These are phyloP conservation scores for Bacidia rubella DNA, from an alignment of 495 filamentous ascomycete species.

Conservation along the genomic window DNA sequence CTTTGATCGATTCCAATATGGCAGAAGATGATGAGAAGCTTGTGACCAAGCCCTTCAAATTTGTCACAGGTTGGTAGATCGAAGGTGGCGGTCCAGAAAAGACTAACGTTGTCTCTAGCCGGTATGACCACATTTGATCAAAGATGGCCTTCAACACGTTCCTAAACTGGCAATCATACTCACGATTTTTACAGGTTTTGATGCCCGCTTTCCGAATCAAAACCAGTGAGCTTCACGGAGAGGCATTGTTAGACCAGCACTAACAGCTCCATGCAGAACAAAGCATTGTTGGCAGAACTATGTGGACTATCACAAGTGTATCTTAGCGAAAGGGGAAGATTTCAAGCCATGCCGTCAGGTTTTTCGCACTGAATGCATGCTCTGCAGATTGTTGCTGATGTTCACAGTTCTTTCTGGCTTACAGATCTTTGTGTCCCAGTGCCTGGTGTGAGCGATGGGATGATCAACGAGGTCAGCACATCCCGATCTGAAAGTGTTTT, in stretches of 20 bases:
- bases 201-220: constrained; percentile 96
- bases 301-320: constrained; percentile 99
- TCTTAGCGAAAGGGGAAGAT: constrained; percentile 95
- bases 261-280: constrained; percentile 31
- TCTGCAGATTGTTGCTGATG: background rate
- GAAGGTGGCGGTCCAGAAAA: background rate
- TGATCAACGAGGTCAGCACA: constrained; percentile 73
- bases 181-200: constrained; percentile 55
- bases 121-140: too few species aligned
- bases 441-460: constrained; percentile 94
- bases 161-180: background rate
- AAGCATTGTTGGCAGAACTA: constrained; percentile 99
- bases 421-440: constrained; percentile 92
- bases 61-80: constrained; percentile 77
- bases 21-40: constrained; percentile 51
- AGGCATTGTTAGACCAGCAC: background rate
- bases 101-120: constrained; percentile 21
- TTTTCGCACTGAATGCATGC: constrained; percentile 16
- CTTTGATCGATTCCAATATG: too few species aligned
- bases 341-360: constrained; percentile 97
- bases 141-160: too few species aligned
- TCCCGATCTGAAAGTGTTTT: background rate
- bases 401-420: constrained; percentile 80
- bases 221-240: constrained; percentile 55
- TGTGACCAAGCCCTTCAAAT: constrained; percentile 99